Evolutionary conservation across 139 green algal species (phyloP).

Genomic region (Pleodorina starrii): DNA sequence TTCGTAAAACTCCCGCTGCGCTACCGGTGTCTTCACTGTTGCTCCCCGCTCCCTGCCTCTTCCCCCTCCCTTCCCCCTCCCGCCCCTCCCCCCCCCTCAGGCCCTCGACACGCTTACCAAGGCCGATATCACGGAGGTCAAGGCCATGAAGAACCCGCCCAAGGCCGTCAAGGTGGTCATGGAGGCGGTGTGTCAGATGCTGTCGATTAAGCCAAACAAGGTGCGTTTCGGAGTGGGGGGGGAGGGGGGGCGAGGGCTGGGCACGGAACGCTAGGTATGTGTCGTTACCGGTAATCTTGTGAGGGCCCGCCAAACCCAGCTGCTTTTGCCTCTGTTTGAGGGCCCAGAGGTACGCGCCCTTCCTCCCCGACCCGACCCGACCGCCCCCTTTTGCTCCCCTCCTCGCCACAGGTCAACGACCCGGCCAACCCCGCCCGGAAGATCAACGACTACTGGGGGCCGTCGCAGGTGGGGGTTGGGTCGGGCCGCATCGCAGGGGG

Average conservation of each 20-base stretch:
- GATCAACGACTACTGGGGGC: conserved; percentile 83
- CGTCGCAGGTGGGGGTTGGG: conserved; percentile 66
- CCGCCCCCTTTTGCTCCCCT: not conserved
- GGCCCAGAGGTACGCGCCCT: not conserved
- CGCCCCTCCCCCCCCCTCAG: not conserved
- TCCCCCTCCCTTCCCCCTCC: too few relatives aligned
- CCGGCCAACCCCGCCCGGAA: conserved; percentile 62
- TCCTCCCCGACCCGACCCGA: not conserved
- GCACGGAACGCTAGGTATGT: too few relatives aligned
- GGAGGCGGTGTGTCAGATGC: conserved; percentile 82
- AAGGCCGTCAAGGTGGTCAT: conserved; percentile 75
- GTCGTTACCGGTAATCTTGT: too few relatives aligned
- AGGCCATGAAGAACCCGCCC: conserved; percentile 80
- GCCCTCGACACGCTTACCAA: conserved; percentile 81
- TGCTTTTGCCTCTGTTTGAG: not conserved
- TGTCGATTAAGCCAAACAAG: conserved; percentile 81
- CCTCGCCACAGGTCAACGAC: conserved; percentile 59
- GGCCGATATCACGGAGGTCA: conserved; percentile 74
- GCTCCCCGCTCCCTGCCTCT: too few relatives aligned
- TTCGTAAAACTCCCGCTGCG: too few relatives aligned
- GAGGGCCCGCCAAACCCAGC: too few relatives aligned
- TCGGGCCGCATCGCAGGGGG: too few relatives aligned
- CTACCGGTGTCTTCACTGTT: too few relatives aligned
- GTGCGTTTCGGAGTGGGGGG: conserved; percentile 10
- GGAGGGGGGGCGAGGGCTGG: too few relatives aligned